phyloP scores from a whole-genome alignment of 2,329 filamentous ascomycete species.

The Pseudohalonectria lignicola region DNA sequence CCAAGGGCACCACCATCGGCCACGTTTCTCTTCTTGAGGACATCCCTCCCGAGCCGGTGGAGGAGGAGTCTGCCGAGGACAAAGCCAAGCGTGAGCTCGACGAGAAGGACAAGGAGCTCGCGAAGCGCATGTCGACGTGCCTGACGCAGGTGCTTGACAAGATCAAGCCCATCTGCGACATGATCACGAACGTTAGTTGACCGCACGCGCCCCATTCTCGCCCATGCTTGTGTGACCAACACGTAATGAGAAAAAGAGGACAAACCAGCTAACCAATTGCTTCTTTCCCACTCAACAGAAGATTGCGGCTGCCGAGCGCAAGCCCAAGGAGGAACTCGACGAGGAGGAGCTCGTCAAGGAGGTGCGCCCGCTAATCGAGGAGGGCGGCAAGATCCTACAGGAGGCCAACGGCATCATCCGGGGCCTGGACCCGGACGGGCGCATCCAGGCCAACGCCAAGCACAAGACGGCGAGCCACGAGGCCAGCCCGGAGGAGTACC shows the following conservation, averaged over 20 bases:
- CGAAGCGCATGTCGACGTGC: conserved; percentile 60
- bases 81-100: conserved; percentile 43
- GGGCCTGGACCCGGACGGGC: conserved; percentile 79
- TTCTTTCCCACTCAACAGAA: conserved; percentile 32
- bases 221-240: background rate
- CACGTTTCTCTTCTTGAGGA: conserved; percentile 57
- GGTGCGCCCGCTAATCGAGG: conserved; percentile 81
- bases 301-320: conserved; percentile 70
- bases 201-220: background rate
- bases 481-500: conserved; percentile 73
- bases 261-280: conserved; percentile 8
- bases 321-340: conserved; percentile 77
- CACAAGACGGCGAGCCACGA: conserved; percentile 64
- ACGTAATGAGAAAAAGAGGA: conserved; percentile 10
- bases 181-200: conserved; percentile 63
- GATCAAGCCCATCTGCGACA: conserved; percentile 73
- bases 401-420: conserved; percentile 83
- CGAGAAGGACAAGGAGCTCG: conserved; percentile 64
- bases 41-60: conserved; percentile 31
- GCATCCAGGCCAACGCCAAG: conserved; percentile 77
- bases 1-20: conserved; percentile 55
- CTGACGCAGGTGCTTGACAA: conserved; percentile 73
- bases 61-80: conserved; percentile 47
- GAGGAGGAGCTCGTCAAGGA: conserved; percentile 81
- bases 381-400: conserved; percentile 69